Evolutionary conservation across 2,329 filamentous ascomycete species (phyloP).

Genomic region (Colletotrichum simmondsii): DNA sequence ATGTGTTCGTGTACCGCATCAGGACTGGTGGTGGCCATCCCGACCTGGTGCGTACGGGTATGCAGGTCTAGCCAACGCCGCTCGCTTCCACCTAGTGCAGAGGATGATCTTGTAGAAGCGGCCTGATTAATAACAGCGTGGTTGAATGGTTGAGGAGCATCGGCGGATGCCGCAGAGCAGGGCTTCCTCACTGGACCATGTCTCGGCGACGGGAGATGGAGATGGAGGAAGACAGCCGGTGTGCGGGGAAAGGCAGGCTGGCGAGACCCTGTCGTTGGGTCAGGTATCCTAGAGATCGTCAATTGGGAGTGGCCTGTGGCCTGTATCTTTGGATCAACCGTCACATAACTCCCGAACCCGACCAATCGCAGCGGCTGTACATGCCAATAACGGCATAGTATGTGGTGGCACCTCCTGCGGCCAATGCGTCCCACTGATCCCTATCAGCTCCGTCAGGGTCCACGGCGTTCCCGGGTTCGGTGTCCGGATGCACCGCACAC

Average conservation of each 20-base stretch:
- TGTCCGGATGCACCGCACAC: slow-evolving; percentile 23
- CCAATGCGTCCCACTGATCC: slow-evolving; percentile 21
- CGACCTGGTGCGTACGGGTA: slow-evolving; percentile 16
- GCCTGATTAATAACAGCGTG: not conserved
- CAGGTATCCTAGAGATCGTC: slow-evolving; percentile 16
- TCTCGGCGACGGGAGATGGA: slow-evolving; percentile 14
- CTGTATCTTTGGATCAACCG: slow-evolving; percentile 11
- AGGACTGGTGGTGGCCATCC: slow-evolving; percentile 14
- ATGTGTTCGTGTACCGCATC: slow-evolving; percentile 21
- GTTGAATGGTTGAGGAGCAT: slow-evolving; percentile 9
- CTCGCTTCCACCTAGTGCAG: slow-evolving; percentile 1
- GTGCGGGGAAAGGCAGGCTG: slow-evolving; percentile 21
- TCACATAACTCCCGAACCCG: not conserved
- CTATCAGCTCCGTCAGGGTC: slow-evolving; percentile 31
- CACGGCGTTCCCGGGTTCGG: slow-evolving; percentile 21
- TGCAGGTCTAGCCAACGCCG: slow-evolving; percentile 21
- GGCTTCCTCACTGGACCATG: not conserved
- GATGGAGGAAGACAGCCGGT: not conserved
- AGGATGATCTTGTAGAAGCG: not conserved
- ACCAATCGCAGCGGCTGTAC: slow-evolving; percentile 31
- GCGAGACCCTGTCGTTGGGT: slow-evolving; percentile 21
- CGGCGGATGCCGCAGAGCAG: not conserved
- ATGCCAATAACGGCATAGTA: slow-evolving; percentile 34
- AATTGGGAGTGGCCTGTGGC: slow-evolving; percentile 3
- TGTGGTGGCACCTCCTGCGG: slow-evolving; percentile 20